phyloP scores from a whole-genome alignment of 441 rosid species.

The Bruguiera hainesii region DNA sequence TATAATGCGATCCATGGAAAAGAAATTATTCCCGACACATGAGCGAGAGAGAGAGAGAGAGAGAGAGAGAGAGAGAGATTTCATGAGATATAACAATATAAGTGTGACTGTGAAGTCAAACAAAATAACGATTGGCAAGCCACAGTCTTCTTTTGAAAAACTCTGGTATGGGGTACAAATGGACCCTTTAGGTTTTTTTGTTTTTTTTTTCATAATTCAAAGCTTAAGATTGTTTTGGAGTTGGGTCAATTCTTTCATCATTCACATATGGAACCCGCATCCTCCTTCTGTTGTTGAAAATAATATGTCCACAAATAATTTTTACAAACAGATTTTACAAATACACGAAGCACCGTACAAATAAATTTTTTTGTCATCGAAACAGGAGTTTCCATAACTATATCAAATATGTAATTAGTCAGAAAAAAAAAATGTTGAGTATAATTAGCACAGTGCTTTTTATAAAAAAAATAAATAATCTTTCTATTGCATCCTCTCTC shows the following conservation, averaged over 20 bases:
- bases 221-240: not conserved
- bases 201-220: constrained; percentile 17
- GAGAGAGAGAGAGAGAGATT: not conserved
- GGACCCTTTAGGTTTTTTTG: constrained; percentile 26
- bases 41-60: not conserved
- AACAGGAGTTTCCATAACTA: too few relatives aligned
- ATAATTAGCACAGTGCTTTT: too few relatives aligned
- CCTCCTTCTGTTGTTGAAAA: not conserved
- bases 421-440: too few relatives aligned
- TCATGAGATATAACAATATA: too few relatives aligned
- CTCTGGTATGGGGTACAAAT: not conserved
- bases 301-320: too few relatives aligned
- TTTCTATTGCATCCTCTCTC: too few relatives aligned
- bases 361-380: too few relatives aligned
- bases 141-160: constrained; percentile 1
- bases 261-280: constrained; percentile 47
- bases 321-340: too few relatives aligned
- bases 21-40: not conserved
- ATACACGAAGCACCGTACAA: too few relatives aligned
- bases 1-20: constrained; percentile 10
- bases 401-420: too few relatives aligned
- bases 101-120: constrained; percentile 29
- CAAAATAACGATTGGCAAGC: constrained; percentile 2
- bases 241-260: constrained; percentile 65
- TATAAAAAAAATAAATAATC: too few relatives aligned